phyloP scores from a whole-genome alignment of 345 rosid species.

The Hibiscus tridactylites region DNA sequence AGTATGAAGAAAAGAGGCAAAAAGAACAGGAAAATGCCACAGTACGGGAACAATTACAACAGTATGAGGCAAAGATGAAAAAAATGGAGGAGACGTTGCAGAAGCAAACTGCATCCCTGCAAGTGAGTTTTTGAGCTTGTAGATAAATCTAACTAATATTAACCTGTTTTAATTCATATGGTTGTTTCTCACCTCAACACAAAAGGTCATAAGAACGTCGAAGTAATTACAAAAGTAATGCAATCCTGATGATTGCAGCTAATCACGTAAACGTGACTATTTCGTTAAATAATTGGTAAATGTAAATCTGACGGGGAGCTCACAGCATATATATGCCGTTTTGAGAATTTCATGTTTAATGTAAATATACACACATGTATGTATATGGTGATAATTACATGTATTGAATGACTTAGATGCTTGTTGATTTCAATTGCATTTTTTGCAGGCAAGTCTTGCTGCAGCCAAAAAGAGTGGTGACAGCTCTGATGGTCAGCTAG shows the following conservation, averaged over 20 bases:
- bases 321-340: background rate
- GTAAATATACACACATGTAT: background rate
- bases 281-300: too few relatives aligned
- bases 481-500: conserved; percentile 33
- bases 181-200: background rate
- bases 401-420: background rate
- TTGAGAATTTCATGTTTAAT: background rate
- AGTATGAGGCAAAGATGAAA: conserved; percentile 67
- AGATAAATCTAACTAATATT: background rate
- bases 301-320: too few relatives aligned
- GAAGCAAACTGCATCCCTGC: conserved; percentile 78
- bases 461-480: conserved; percentile 75
- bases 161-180: background rate
- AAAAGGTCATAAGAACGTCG: background rate
- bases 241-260: too few relatives aligned
- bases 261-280: too few relatives aligned
- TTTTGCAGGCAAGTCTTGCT: conserved; percentile 62
- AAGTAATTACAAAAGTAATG: background rate
- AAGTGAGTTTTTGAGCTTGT: conserved; percentile 35
- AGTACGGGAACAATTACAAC: conserved; percentile 15
- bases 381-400: background rate
- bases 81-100: conserved; percentile 93
- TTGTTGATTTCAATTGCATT: background rate
- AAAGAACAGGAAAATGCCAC: too few relatives aligned
- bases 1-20: too few relatives aligned